A percentile compares a stretch with the other conserved stretches of the same genome.
These are phyloP conservation scores for Naegleria fowleri DNA, from an alignment of 208 protist species.

Conservation along the genomic window DNA sequence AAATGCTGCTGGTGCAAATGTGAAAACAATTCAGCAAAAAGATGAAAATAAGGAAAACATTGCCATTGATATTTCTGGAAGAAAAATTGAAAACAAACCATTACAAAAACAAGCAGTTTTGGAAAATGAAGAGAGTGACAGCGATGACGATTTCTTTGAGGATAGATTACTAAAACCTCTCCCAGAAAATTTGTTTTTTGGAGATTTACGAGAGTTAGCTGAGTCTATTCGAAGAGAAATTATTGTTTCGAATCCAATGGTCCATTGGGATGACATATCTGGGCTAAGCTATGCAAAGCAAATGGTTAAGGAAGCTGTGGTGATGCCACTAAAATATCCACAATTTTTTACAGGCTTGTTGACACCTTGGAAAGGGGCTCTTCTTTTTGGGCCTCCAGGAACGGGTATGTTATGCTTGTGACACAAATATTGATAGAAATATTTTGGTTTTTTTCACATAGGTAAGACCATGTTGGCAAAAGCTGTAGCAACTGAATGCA, in stretches of 20 bases:
- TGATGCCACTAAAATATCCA: slow-evolving; percentile 38
- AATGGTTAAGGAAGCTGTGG: slow-evolving; percentile 44
- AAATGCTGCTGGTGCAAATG: too few species aligned
- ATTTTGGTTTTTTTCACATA: not conserved
- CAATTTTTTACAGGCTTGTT: slow-evolving; percentile 52
- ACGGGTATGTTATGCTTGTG: not conserved
- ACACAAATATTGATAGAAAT: not conserved
- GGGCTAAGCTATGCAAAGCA: slow-evolving; percentile 41
- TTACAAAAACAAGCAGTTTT: not conserved
- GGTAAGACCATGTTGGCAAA: slow-evolving; percentile 49
- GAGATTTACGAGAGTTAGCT: slow-evolving; percentile 36
- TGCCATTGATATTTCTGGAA: not conserved
- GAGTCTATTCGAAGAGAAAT: slow-evolving; percentile 66
- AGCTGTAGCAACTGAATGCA: slow-evolving; percentile 50
- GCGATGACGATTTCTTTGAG: slow-evolving; percentile 15
- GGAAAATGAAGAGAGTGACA: not conserved
- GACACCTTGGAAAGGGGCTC: slow-evolving; percentile 72
- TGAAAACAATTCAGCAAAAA: not conserved
- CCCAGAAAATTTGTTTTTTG: slow-evolving; percentile 6
- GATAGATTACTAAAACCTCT: slow-evolving; percentile 26
- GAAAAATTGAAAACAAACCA: not conserved
- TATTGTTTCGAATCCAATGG: slow-evolving; percentile 52
- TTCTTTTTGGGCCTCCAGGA: slow-evolving; percentile 70
- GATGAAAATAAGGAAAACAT: not conserved
- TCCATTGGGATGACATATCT: slow-evolving; percentile 43